A percentile compares a stretch with the other conserved stretches of the same genome.
Conservation (phyloP, 768 basidiomycete species). For the Boletus edulis region DNA sequence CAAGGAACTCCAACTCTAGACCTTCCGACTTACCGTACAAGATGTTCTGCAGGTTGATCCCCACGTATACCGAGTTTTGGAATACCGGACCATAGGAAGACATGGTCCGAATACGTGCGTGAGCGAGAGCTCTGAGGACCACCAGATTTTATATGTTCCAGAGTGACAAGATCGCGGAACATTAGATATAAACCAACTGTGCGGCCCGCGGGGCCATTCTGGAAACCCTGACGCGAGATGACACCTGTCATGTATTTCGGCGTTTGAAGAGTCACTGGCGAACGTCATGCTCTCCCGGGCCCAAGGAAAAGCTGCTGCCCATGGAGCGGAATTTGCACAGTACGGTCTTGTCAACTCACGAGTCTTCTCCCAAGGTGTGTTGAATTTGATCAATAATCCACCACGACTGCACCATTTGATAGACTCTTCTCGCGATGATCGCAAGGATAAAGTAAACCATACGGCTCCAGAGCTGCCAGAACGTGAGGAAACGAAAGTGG, state of each 20-base stretch:
- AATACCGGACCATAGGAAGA: constrained; percentile 20
- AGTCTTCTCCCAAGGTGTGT: too few relatives aligned
- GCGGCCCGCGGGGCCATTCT: neutral
- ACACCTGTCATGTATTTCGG: neutral
- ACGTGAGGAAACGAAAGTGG: neutral
- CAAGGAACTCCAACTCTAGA: too few relatives aligned
- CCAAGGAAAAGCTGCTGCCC: too few relatives aligned
- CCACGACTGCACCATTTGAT: too few relatives aligned
- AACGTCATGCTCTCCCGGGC: too few relatives aligned
- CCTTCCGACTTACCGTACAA: constrained; percentile 18
- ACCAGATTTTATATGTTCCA: constrained; percentile 7
- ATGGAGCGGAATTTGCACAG: too few relatives aligned
- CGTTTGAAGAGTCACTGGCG: too few relatives aligned
- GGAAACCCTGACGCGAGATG: neutral
- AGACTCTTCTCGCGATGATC: neutral
- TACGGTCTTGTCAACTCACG: too few relatives aligned
- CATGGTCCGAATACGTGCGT: constrained; percentile 1
- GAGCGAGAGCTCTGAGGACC: neutral
- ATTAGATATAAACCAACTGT: neutral
- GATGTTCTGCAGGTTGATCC: constrained; percentile 24
- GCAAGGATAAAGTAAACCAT: too few relatives aligned
- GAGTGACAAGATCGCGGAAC: neutral
- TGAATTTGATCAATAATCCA: too few relatives aligned
- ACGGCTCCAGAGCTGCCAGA: neutral
- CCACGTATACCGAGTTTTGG: constrained; percentile 22